These are phyloP conservation scores for Candida nitratophila DNA, from an alignment of 805 yeast species.

Conservation along the genomic window DNA sequence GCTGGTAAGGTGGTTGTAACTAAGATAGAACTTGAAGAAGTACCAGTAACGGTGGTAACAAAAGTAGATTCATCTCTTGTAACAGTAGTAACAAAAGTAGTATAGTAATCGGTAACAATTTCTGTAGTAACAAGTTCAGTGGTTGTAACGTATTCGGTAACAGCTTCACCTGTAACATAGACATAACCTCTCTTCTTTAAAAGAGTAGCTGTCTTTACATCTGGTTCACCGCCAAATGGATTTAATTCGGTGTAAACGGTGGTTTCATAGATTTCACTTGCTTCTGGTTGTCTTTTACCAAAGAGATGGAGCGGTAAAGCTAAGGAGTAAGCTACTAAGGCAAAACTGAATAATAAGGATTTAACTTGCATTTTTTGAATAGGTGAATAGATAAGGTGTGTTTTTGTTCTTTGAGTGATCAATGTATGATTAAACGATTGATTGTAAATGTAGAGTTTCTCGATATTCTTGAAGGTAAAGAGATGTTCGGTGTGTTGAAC, in stretches of 20 bases:
- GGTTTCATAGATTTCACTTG: neutral
- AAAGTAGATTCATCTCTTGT: conserved; percentile 3
- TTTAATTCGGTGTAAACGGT: neutral
- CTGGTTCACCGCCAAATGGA: neutral
- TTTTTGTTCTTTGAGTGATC: too few species aligned
- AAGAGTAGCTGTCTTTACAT: neutral
- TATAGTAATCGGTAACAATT: conserved; percentile 3
- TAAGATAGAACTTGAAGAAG: conserved; percentile 5
- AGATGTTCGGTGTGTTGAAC: conserved; percentile 1
- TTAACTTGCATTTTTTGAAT: neutral
- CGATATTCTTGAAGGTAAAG: neutral
- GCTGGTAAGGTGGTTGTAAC: neutral
- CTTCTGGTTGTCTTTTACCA: neutral
- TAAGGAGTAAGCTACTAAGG: conserved; percentile 1
- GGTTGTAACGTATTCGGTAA: conserved; percentile 15
- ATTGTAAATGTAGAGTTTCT: too few species aligned
- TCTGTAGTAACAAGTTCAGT: neutral
- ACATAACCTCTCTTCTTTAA: conserved; percentile 20
- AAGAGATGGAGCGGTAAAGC: neutral
- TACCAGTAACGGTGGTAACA: conserved; percentile 5
- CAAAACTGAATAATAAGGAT: conserved; percentile 1
- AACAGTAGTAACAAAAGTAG: conserved; percentile 5
- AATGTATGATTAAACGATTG: too few species aligned
- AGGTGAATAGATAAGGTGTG: too few species aligned
- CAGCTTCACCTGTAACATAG: conserved; percentile 19